Base-by-base conservation (phyloP, 1,139 yeast species). In the Lodderomyces jiufengensis region DNA sequence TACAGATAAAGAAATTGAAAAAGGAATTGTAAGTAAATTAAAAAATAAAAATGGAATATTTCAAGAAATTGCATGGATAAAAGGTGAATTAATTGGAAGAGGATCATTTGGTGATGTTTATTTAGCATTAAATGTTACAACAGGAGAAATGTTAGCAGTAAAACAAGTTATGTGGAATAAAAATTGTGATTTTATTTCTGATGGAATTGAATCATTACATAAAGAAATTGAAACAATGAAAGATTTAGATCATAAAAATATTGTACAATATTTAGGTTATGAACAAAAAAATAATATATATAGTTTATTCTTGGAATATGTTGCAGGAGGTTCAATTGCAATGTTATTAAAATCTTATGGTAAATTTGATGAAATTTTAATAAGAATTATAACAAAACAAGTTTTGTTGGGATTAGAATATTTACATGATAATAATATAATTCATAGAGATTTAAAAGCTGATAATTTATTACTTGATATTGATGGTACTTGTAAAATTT, bases 141-240 rank as follows among this genome's bases (percentile, higher is more conserved):
- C 96, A 0, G 97, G 98, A 38, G 99, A 94, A 52, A 90, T 94
- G 96, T 81, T 94, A 63, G 99, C 99, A 0, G 98, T 94, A 1
- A 94, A 94, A 54, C 98, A 94, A 57, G 97, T 92, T 4, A 80
- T 76, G 22, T 47, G 51, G 15, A 26, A 27, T 9, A 32, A 22
- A 5, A 25, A 32, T 10, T 13, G 25, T 27, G 35, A 32, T 27
- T 24, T 23, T 47, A n/a, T n/a, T n/a, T n/a, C 53, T 12, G 88
- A 80, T 39, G 86, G 84, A 1, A 75, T 87, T 33, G 92, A 83
- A 38, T 95, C 97, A 0, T 66, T 92, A 33, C 83, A 82, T 50
- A 84, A 90, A 3, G 99, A 94, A 59, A 95, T 94, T 24, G 92
- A 90, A 46, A 88, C 95, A 3, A 74, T 94, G 78, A 92, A 90